Evolutionary conservation across 2,329 filamentous ascomycete species (phyloP).

Genomic region (Xylaria sp.): DNA sequence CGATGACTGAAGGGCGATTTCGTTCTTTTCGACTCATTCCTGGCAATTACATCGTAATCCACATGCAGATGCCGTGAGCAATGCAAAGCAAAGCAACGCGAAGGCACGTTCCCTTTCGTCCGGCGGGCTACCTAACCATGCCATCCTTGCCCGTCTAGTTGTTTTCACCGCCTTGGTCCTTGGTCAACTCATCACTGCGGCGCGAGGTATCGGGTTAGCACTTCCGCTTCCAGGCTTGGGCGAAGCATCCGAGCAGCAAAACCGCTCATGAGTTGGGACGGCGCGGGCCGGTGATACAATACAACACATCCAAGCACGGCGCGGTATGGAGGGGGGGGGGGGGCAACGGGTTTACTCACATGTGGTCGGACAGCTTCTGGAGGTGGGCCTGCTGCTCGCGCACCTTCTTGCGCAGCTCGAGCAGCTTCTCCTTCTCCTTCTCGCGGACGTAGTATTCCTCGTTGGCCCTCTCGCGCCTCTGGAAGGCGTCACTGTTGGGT

Average conservation of each 20-base stretch:
- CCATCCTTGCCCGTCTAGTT: constrained; percentile 47
- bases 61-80: no score
- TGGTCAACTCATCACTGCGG: constrained; percentile 74
- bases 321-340: neutral
- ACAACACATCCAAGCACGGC: neutral
- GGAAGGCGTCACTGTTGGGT: constrained; percentile 78
- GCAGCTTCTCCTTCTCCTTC: constrained; percentile 90
- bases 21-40: constrained; percentile 3
- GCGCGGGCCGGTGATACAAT: no score
- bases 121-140: neutral
- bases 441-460: constrained; percentile 84
- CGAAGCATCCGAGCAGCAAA: no score
- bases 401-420: constrained; percentile 73
- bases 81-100: no score
- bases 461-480: constrained; percentile 82
- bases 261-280: no score
- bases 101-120: no score
- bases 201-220: constrained; percentile 1
- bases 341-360: constrained; percentile 58
- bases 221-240: neutral
- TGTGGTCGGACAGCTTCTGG: constrained; percentile 81
- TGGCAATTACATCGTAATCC: constrained; percentile 1
- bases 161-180: constrained; percentile 69
- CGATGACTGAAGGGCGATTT: constrained; percentile 20
- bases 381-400: constrained; percentile 80